Evolutionary conservation across 495 filamentous ascomycete genomes (phyloP), one percentile per base, ranked within the genome.

Genomic region (Glarea lozoyensis): DNA sequence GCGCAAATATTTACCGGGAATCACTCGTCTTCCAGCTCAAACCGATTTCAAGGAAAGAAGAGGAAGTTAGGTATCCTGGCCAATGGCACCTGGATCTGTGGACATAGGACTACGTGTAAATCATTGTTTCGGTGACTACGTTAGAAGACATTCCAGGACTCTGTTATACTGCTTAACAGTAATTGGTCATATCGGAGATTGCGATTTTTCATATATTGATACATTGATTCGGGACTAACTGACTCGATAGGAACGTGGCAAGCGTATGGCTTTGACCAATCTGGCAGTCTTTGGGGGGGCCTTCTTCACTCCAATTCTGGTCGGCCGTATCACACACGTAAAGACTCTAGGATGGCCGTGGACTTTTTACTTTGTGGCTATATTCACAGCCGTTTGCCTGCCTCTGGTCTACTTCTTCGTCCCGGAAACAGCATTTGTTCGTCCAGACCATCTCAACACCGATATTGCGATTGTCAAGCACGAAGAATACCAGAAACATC

Each of bases 211-310:
- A n/a, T n/a, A n/a, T n/a, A n/a, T n/a, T n/a, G n/a, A n/a, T n/a
- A n/a, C n/a, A n/a, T n/a, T n/a, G n/a, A n/a, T n/a, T n/a, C n/a
- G n/a, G n/a, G n/a, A n/a, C n/a, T n/a, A n/a, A n/a, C n/a, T n/a
- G n/a, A n/a, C n/a, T 18, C 19, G 13, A 32, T 45, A 86, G 77
- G 68, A 90, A 69, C 72, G 87, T 23, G 89, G 88, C 18, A 85
- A 80, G 55, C 75, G 88, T 35, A 96, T 96, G 88, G 89, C 89
- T 9, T 66, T 93, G 22, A 81, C 82, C 10, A 96, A 94, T 58
- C 74, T 96, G 37, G 79, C 88, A 2, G 70, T 94, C 9, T 96
- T 93, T 57, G 89, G 89, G 1, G 86, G 88, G 4, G 86, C 89
- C 3, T 95, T 96, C 54, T 82, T 94, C 57, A 94, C 89, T 0